phyloP scores from a whole-genome alignment of 192 early-diverging fungal genomes.

The Mortierella hygrophila region DNA sequence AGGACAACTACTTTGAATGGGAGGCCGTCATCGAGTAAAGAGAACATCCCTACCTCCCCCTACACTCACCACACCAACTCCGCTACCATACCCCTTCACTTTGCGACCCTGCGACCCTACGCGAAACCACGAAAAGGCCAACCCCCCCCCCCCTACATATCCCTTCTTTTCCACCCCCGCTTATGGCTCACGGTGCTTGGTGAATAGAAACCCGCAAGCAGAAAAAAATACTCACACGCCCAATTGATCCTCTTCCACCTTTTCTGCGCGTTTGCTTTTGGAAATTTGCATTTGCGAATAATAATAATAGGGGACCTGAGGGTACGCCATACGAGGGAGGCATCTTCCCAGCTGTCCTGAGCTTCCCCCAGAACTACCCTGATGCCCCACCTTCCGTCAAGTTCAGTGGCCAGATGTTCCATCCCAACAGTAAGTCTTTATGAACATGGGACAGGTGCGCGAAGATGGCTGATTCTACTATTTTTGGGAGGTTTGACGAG shows the following conservation, averaged over 20 bases:
- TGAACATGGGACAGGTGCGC: neutral
- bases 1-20: constrained; percentile 92
- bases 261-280: constrained; percentile 46
- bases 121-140: neutral
- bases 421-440: constrained; percentile 82
- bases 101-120: neutral
- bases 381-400: constrained; percentile 95
- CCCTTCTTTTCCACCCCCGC: no score
- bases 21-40: constrained; percentile 86
- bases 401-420: constrained; percentile 96
- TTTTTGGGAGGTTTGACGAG: no score
- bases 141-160: no score
- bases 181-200: no score
- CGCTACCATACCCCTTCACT: neutral
- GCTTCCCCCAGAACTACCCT: constrained; percentile 95
- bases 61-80: neutral
- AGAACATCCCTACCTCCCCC: neutral
- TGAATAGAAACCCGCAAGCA: no score
- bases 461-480: no score
- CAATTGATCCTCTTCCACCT: neutral
- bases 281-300: constrained; percentile 55
- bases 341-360: constrained; percentile 89
- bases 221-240: no score
- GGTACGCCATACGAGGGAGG: constrained; percentile 98
- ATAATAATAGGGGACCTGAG: constrained; percentile 78